Evolutionary conservation across 2,329 filamentous ascomycete genomes (phyloP).

Genomic region (Ophiostoma montium): DNA sequence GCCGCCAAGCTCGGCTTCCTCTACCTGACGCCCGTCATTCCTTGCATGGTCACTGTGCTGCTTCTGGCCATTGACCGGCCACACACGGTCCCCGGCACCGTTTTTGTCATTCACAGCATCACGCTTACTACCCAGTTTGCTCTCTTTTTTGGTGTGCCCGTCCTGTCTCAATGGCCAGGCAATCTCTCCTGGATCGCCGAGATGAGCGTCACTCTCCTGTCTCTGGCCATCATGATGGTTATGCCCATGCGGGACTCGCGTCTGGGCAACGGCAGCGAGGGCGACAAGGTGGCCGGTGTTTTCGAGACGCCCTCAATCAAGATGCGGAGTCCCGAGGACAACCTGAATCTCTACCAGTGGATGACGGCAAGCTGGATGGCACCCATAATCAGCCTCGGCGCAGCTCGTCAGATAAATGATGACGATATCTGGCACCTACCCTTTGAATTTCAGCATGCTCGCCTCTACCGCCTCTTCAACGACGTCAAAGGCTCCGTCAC

Average conservation of each 20-base stretch:
- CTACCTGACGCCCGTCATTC: slow-evolving; percentile 20
- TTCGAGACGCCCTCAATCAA: slow-evolving; percentile 37
- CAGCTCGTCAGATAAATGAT: slow-evolving; percentile 52
- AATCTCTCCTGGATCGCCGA: slow-evolving; percentile 17
- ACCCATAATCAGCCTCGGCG: slow-evolving; percentile 54
- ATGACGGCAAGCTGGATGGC: slow-evolving; percentile 74
- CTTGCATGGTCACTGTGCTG: slow-evolving; percentile 18
- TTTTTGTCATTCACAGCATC: slow-evolving; percentile 18
- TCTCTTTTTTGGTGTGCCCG: slow-evolving; percentile 21
- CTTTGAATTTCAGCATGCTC: slow-evolving; percentile 67
- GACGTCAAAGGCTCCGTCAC: slow-evolving; percentile 61
- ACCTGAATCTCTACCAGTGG: slow-evolving; percentile 67
- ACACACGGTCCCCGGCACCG: slow-evolving; percentile 16
- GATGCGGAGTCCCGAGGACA: slow-evolving; percentile 66
- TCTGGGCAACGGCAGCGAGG: slow-evolving; percentile 29
- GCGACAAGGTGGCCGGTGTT: slow-evolving; percentile 37
- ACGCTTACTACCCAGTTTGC: slow-evolving; percentile 21
- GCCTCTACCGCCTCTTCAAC: slow-evolving; percentile 61
- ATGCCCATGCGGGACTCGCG: slow-evolving; percentile 57
- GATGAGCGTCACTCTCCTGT: slow-evolving; percentile 28
- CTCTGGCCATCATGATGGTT: slow-evolving; percentile 39
- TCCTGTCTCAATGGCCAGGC: slow-evolving; percentile 15
- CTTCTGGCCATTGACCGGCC: slow-evolving; percentile 20
- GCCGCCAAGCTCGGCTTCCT: slow-evolving; percentile 15
- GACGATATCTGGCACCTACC: slow-evolving; percentile 71